Percentiles rank a stretch among this genome's conserved stretches.
Evolutionary conservation across 1,139 yeast species (phyloP).

Genomic region (Suhomyces taliae): DNA sequence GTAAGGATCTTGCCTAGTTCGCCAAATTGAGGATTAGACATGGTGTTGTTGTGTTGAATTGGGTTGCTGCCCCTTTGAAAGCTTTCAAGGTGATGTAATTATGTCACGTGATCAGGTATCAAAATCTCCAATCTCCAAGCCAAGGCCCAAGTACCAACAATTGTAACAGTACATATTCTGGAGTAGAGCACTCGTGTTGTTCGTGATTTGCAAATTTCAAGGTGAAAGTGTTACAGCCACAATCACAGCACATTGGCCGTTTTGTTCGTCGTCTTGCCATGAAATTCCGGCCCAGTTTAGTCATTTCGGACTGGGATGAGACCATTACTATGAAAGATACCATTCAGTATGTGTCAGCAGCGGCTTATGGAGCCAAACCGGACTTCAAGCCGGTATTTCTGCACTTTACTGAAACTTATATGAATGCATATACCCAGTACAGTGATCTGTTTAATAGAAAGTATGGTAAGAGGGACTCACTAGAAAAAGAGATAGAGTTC

Average conservation of each 20-base stretch:
- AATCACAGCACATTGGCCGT: neutral
- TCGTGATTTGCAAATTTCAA: neutral
- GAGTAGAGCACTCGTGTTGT: too few relatives aligned
- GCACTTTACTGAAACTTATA: conserved; percentile 48
- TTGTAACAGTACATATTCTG: too few relatives aligned
- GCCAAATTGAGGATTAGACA: conserved; percentile 19
- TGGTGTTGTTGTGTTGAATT: neutral
- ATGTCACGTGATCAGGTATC: neutral
- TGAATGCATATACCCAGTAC: conserved; percentile 33
- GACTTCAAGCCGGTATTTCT: conserved; percentile 39
- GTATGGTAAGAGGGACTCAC: conserved; percentile 19
- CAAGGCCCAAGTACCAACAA: too few relatives aligned
- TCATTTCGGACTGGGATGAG: conserved; percentile 71
- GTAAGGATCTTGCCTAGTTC: conserved; percentile 25
- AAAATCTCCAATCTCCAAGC: too few relatives aligned
- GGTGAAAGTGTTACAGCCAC: neutral
- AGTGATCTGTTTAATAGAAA: conserved; percentile 16
- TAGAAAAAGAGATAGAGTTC: conserved; percentile 39
- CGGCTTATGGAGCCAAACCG: conserved; percentile 46
- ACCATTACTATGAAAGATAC: conserved; percentile 64
- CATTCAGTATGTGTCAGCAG: conserved; percentile 48
- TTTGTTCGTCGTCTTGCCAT: neutral
- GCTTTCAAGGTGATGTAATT: neutral
- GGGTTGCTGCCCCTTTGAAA: neutral
- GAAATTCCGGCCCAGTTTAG: conserved; percentile 10